A percentile compares a stretch with the other conserved stretches of the same genome.
phyloP scores from a whole-genome alignment of 345 rosid genomes.

The Salix exigua region DNA sequence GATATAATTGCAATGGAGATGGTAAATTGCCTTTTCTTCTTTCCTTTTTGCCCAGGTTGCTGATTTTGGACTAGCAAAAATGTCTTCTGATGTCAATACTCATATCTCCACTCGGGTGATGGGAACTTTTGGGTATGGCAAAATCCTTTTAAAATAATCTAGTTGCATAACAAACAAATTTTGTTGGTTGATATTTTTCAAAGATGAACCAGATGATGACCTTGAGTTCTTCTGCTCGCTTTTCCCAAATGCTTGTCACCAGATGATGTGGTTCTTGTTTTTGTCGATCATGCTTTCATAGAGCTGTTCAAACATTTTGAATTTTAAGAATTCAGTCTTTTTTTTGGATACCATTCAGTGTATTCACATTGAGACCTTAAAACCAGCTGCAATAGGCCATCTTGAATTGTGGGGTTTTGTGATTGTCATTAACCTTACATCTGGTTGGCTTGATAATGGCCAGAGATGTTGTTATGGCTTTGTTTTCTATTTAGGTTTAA shows the following conservation, averaged over 20 bases:
- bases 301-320: not conserved
- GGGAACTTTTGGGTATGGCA: slow-evolving; percentile 93
- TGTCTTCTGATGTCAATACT: slow-evolving; percentile 70
- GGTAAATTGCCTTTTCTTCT: not conserved
- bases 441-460: not conserved
- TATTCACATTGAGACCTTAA: too few species aligned
- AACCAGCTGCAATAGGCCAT: not conserved
- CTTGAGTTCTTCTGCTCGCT: not conserved
- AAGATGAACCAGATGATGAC: not conserved
- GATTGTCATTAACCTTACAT: not conserved
- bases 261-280: not conserved
- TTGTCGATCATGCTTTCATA: slow-evolving; percentile 2
- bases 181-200: not conserved
- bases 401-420: not conserved
- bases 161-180: not conserved
- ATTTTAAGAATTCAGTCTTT: not conserved
- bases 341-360: too few species aligned
- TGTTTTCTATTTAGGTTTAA: not conserved
- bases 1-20: not conserved
- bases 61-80: slow-evolving; percentile 91
- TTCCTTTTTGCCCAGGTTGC: slow-evolving; percentile 59
- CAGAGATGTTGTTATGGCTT: not conserved
- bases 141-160: not conserved
- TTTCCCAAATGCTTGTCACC: not conserved
- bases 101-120: slow-evolving; percentile 93